Conservation (phyloP, 1,139 yeast genomes). For the Debaryomyces udenii region DNA sequence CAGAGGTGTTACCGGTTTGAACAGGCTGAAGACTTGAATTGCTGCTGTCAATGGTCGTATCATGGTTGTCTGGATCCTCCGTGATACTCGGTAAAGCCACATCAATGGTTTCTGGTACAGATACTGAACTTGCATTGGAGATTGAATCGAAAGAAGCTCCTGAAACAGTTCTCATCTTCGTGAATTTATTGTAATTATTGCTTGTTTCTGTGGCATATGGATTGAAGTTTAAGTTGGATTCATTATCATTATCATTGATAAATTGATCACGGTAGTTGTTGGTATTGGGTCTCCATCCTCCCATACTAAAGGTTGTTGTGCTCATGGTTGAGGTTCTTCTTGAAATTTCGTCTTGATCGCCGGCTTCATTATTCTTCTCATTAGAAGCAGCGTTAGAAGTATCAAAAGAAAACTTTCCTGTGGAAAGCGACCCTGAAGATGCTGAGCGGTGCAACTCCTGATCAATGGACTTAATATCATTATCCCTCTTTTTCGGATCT, state of each 20-base stretch:
- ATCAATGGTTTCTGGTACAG: conserved; percentile 50
- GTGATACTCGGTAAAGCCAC: conserved; percentile 40
- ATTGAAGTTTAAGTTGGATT: conserved; percentile 39
- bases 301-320: conserved; percentile 47
- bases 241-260: conserved; percentile 49
- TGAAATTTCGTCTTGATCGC: conserved; percentile 20
- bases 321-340: conserved; percentile 44
- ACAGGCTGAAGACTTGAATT: background rate
- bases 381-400: conserved; percentile 6
- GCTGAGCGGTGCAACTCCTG: conserved; percentile 28
- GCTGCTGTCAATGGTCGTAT: conserved; percentile 5
- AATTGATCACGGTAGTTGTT: conserved; percentile 53
- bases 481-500: background rate
- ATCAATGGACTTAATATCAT: background rate
- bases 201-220: conserved; percentile 27
- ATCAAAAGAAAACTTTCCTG: conserved; percentile 37
- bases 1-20: conserved; percentile 17
- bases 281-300: conserved; percentile 58
- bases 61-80: conserved; percentile 35
- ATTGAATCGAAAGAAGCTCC: conserved; percentile 25
- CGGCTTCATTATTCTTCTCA: conserved; percentile 5
- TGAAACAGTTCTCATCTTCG: conserved; percentile 32
- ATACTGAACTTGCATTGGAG: conserved; percentile 32
- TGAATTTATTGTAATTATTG: conserved; percentile 35
- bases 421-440: conserved; percentile 44